phyloP scores from a whole-genome alignment of 2,329 filamentous ascomycete genomes.

The Chaetomium sp. region DNA sequence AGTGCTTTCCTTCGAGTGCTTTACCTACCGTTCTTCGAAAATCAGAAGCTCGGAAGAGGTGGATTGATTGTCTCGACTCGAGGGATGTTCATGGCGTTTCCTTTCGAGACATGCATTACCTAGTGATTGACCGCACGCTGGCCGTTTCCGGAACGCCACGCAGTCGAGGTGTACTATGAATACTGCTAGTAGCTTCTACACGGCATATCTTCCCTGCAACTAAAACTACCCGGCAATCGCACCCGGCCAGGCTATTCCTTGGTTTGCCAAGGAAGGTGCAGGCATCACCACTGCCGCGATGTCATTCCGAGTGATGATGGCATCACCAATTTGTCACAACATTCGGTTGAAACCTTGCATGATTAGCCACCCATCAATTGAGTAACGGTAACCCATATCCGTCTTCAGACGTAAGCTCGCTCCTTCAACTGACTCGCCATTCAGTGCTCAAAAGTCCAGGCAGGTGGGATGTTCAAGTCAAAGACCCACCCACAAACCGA shows the following conservation, averaged over 20 bases:
- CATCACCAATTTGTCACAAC: background rate
- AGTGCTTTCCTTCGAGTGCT: background rate
- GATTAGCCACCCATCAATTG: background rate
- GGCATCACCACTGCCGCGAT: constrained; percentile 3
- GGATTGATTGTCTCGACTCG: background rate
- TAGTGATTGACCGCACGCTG: background rate
- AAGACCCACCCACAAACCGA: background rate
- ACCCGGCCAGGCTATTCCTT: background rate
- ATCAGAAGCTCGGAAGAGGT: background rate
- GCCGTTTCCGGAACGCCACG: background rate
- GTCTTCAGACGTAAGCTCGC: background rate
- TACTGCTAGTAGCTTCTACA: no score
- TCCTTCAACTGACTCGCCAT: background rate
- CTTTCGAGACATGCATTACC: no score
- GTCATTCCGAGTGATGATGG: background rate
- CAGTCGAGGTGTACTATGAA: no score
- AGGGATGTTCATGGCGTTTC: background rate
- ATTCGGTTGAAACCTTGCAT: background rate
- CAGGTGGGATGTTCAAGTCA: background rate
- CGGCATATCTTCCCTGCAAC: no score
- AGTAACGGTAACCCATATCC: background rate
- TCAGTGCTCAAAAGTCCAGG: background rate
- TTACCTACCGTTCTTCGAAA: no score
- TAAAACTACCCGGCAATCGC: background rate
- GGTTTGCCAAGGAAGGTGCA: background rate